phyloP scores from a whole-genome alignment of 2,329 filamentous ascomycete species.

The Neonectria neomacrospora region DNA sequence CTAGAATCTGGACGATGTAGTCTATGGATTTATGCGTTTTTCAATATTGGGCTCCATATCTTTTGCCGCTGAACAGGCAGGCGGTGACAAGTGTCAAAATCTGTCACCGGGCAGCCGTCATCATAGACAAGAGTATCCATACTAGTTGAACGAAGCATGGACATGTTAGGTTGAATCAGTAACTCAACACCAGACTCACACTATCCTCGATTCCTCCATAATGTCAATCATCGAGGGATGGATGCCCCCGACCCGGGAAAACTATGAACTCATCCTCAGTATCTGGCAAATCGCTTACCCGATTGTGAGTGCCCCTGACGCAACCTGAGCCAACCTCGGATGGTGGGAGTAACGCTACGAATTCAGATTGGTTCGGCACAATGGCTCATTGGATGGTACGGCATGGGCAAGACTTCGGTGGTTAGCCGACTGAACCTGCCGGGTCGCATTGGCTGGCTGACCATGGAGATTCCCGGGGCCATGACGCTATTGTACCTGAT shows the following conservation, averaged over 20 bases:
- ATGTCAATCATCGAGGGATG: constrained; percentile 65
- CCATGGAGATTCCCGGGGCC: constrained; percentile 87
- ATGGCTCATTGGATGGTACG: constrained; percentile 84
- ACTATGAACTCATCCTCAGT: constrained; percentile 65
- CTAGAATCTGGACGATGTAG: not conserved
- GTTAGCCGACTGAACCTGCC: constrained; percentile 83
- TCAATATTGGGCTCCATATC: not conserved
- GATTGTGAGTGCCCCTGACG: constrained; percentile 54
- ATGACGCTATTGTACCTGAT: constrained; percentile 83
- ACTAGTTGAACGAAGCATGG: constrained; percentile 32
- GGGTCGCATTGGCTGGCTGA: constrained; percentile 86
- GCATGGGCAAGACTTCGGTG: constrained; percentile 91
- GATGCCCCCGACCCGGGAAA: constrained; percentile 67
- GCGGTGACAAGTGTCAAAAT: constrained; percentile 43
- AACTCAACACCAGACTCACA: not conserved
- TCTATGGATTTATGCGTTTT: not conserved
- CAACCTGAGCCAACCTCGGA: not conserved
- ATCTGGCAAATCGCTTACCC: constrained; percentile 66
- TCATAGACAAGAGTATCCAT: not conserved
- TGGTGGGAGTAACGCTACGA: constrained; percentile 15
- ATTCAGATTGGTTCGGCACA: constrained; percentile 76
- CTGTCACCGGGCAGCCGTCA: constrained; percentile 26
- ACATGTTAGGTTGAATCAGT: not conserved
- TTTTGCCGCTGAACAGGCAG: constrained; percentile 18
- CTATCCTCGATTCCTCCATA: constrained; percentile 14